These are phyloP conservation scores for Ophiosphaerella narmari DNA, from an alignment of 2,329 filamentous ascomycete species.

Conservation along the genomic window DNA sequence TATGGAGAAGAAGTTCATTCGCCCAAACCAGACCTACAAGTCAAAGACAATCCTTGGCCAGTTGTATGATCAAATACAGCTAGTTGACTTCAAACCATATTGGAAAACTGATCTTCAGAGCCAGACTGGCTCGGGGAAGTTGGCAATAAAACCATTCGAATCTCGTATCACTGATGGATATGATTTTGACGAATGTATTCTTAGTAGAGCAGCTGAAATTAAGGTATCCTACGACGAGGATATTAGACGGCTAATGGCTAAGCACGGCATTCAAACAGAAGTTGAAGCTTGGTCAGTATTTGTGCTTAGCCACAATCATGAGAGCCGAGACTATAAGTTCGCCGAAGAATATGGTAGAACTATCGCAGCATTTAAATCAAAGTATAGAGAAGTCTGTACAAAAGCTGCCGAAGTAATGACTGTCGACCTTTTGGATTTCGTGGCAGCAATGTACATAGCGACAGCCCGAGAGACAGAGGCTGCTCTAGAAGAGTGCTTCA, in stretches of 20 bases:
- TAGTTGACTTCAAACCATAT: slow-evolving; percentile 72
- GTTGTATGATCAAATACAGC: slow-evolving; percentile 77
- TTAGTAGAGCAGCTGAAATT: slow-evolving; percentile 65
- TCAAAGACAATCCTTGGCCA: slow-evolving; percentile 76
- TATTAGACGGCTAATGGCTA: slow-evolving; percentile 79
- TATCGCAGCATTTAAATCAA: slow-evolving; percentile 66
- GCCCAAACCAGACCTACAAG: slow-evolving; percentile 59
- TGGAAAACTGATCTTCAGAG: slow-evolving; percentile 53
- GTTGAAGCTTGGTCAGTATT: slow-evolving; percentile 93
- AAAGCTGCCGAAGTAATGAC: slow-evolving; percentile 62
- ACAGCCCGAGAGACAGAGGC: slow-evolving; percentile 72
- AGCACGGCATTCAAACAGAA: slow-evolving; percentile 81
- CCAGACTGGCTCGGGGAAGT: no score
- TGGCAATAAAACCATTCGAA: slow-evolving; percentile 67
- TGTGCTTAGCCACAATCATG: slow-evolving; percentile 72
- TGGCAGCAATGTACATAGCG: slow-evolving; percentile 85
- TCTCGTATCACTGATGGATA: slow-evolving; percentile 70
- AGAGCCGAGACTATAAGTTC: slow-evolving; percentile 80
- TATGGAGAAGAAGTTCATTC: slow-evolving; percentile 70
- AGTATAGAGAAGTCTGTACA: slow-evolving; percentile 70
- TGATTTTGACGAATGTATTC: slow-evolving; percentile 57
- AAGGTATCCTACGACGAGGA: slow-evolving; percentile 79
- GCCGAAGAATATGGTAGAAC: slow-evolving; percentile 80
- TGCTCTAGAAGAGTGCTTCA: slow-evolving; percentile 58
- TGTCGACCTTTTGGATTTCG: slow-evolving; percentile 65